Evolutionary conservation across 2,329 filamentous ascomycete genomes (phyloP), one percentile per base, ranked within the genome.

Genomic region (Annulohypoxylon truncatum): DNA sequence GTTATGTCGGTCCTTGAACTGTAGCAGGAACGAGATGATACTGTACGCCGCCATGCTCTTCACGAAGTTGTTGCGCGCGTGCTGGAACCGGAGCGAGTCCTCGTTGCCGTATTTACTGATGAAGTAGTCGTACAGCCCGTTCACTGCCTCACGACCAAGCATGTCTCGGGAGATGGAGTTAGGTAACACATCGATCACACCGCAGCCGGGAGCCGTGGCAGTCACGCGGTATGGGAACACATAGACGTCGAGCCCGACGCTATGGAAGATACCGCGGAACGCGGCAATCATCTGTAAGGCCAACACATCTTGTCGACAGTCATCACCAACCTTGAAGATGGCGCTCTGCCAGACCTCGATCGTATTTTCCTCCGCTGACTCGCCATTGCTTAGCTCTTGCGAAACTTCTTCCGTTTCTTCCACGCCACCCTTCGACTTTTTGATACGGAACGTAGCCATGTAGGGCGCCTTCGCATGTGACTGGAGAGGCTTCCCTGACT

Each of bases 21-120:
- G 96, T 35, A 99, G 83, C 12, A 99, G 84, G 82, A 97, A 99
- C 0, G 93, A 96, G 71, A 99, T 98, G 74, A 99, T 91, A 15
- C 92, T 96, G 83, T 99, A 99, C 10, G 96, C 96, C 0, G 96
- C 96, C 96, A 99, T 98, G 77, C 92, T 96, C 83, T 99, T 99
- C 80, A 99, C 94, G 77, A 99, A 99, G 80, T 98, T 98, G 81
- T 88, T 94, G 68, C 96, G 91, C 9, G 96, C 96, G 78, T 95
- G 91, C 80, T 99, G 96, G 85, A 97, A 99, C 38, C 90, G 90
- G 52, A 97, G 90, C 1, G 93, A 96, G 78, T 98, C 94, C 79
- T 98, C 95, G 74, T 96, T 96, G 70, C 96, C 96, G 77, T 99
- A 99, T 79, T 97, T 97, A 73, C 92, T 94, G 62, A 97, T 86